Base-by-base conservation (phyloP, 305 asterid species). In the Fraxinus nigra region DNA sequence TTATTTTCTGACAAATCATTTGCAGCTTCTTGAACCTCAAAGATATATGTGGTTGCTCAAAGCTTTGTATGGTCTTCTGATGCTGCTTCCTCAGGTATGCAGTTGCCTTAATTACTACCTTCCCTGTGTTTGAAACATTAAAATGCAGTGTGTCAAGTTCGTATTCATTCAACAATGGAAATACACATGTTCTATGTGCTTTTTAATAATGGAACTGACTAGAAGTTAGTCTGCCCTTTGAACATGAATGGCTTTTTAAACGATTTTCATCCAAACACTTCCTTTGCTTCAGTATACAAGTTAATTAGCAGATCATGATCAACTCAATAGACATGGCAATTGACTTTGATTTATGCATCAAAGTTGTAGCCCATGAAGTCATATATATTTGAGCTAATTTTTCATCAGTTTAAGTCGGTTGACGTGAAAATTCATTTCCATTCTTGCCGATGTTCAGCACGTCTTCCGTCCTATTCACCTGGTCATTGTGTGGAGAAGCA, bases 11-110 rank as follows among this genome's bases (percentile, higher is more conserved):
- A 14, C 35, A 32, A 70, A 70, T 33, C 43, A 33, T 70, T 81
- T 89, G 90, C 95, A 97, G 99, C 98, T 97, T 86, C 98, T 97
- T 83, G 99, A 97, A 87, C 99, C 99, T 38, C 97, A 94, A 87
- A 93, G 97, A 86, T 91, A 93, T 51, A 90, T 86, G 67, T 95
- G 98, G 98, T 87, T 97, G 91, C 86, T 93, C 90, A 95, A 97
- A 92, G 97, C 97, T 82, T 84, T 97, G 84, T 93, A 97, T 88
- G 99, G 99, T 76, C 98, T 97, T 84, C 90, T 95, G 65, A 95
- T 97, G 99, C 85, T 97, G 80, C 97, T 97, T 85, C 99, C 99
- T 28, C 99, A 97, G 99, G 99, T 95, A 84, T 74, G 84, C 79
- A 61, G 26, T 33, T 65, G 7, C 63, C n/a, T 13, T 73, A 59